Evolutionary conservation across 129 eudicot species (phyloP), one percentile per base, ranked within the genome.

Genomic region (Gnaphalium uliginosum): DNA sequence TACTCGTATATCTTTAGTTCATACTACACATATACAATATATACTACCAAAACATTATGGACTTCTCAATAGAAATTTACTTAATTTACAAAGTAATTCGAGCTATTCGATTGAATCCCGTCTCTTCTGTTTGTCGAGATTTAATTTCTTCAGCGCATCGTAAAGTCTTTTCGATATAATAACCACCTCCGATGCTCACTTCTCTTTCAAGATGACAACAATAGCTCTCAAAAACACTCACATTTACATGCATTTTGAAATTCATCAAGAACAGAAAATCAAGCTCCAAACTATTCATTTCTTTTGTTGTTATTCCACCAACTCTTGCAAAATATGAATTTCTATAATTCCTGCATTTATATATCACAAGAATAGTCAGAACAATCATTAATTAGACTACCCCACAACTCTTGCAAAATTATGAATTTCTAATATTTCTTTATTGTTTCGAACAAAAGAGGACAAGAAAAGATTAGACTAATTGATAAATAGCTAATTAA

Each of bases 141-240:
- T 89, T 91, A 73, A 91, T 89, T 76, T 91, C 99, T 81, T 85
- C 92, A 41, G 99, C 96, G 43, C 97, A 94, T 60, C 94, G 79
- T 74, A 94, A 82, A 50, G 97, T 82, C 76, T 86, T 94, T 83
- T 94, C 99, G 11, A 94, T 85, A 48, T 94, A 89, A 69, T 87
- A 94, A 30, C 97, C 96, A 68, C 99, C 99, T 81, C 99, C 99
- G 68, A 89, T 90, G 81, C 99, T 81, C 41, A 94, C 99, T 91
- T 94, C 99, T 70, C 99, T 87, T 76, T 94, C 94, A 79, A 94
- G 83, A 84, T 94, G 99, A 58, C 92, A 65, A 81, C 99, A 94
- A 69, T 94, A 94, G 72, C 99, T 91, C 87, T 94, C 94, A 37
- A 83, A 94, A 37, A 94, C 99, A 84, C 97, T 94, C 85, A 91